These are phyloP conservation scores for Blastobotrys ciferrii DNA, from an alignment of 1,139 yeast species.

Conservation along the genomic window DNA sequence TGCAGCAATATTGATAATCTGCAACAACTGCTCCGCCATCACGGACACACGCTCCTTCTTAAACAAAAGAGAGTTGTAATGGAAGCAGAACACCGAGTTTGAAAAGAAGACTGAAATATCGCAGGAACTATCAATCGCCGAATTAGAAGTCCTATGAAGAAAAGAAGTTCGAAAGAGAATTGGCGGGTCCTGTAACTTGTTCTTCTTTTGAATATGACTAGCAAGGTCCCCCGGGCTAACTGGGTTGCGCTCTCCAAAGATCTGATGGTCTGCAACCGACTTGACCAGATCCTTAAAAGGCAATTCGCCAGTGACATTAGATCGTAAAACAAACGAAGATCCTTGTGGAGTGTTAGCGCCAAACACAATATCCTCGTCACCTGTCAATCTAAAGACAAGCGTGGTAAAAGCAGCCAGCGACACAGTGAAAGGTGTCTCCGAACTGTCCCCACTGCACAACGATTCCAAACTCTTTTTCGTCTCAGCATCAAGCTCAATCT, in stretches of 20 bases:
- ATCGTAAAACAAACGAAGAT: conserved; percentile 54
- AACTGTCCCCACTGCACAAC: conserved; percentile 14
- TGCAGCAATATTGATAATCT: conserved; percentile 46
- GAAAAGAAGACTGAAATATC: conserved; percentile 6
- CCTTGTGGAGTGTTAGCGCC: conserved; percentile 55
- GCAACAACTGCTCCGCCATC: conserved; percentile 69
- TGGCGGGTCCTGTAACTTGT: conserved; percentile 57
- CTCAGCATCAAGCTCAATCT: conserved; percentile 37
- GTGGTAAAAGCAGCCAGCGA: conserved; percentile 72
- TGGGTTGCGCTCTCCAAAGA: conserved; percentile 40
- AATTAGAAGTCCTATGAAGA: conserved; percentile 37
- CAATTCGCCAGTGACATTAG: conserved; percentile 45
- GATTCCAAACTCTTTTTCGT: conserved; percentile 20
- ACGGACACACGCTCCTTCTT: conserved; percentile 64
- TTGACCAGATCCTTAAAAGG: conserved; percentile 54
- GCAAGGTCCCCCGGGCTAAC: conserved; percentile 57
- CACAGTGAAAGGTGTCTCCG: conserved; percentile 42
- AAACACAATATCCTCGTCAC: conserved; percentile 90
- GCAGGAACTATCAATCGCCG: conserved; percentile 1
- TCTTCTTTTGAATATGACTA: conserved; percentile 45
- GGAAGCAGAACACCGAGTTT: conserved; percentile 32
- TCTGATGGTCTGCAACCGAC: conserved; percentile 46
- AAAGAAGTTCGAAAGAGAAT: conserved; percentile 64
- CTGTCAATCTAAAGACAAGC: conserved; percentile 75
- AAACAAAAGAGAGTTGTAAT: conserved; percentile 76